Evolutionary conservation across 257 asterid genomes (phyloP).

Genomic region (Linaria vulgaris): DNA sequence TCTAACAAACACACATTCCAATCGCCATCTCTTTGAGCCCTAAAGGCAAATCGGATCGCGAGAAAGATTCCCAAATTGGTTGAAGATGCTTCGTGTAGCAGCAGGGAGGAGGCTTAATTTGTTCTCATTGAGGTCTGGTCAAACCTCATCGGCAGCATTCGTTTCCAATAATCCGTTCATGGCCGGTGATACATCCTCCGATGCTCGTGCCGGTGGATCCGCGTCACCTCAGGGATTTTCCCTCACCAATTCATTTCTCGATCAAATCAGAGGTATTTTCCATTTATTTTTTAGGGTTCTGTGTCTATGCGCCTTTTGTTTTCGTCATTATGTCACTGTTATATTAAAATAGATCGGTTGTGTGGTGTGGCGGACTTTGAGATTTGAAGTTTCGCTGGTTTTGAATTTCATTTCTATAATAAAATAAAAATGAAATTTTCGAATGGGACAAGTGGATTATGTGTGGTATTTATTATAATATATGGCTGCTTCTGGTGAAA

Average conservation of each 20-base stretch:
- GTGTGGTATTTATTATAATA: not conserved
- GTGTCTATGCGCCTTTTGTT: not conserved
- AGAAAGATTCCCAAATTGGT: not conserved
- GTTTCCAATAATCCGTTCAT: conserved; percentile 17
- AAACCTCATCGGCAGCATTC: conserved; percentile 30
- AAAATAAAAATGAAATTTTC: not conserved
- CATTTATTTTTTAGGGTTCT: not conserved
- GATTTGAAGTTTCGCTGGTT: not conserved
- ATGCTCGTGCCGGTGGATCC: conserved; percentile 22
- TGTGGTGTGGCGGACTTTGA: not conserved
- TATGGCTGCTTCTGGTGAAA: not conserved
- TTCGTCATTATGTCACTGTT: not conserved
- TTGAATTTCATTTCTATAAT: too few species aligned
- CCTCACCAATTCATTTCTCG: conserved; percentile 14
- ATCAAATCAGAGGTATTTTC: conserved; percentile 46
- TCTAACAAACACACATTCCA: not conserved
- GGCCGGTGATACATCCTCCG: conserved; percentile 15
- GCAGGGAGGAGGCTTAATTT: conserved; percentile 47
- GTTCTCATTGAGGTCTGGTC: conserved; percentile 32
- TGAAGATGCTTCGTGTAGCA: conserved; percentile 43
- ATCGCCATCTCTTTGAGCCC: not conserved
- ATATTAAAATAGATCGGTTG: not conserved
- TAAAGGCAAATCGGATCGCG: too few species aligned
- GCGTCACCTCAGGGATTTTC: not conserved
- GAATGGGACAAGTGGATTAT: not conserved